Percentiles rank a stretch among this genome's conserved stretches.
phyloP scores from a whole-genome alignment of 805 yeast species.

The Sungouiella thailandica region DNA sequence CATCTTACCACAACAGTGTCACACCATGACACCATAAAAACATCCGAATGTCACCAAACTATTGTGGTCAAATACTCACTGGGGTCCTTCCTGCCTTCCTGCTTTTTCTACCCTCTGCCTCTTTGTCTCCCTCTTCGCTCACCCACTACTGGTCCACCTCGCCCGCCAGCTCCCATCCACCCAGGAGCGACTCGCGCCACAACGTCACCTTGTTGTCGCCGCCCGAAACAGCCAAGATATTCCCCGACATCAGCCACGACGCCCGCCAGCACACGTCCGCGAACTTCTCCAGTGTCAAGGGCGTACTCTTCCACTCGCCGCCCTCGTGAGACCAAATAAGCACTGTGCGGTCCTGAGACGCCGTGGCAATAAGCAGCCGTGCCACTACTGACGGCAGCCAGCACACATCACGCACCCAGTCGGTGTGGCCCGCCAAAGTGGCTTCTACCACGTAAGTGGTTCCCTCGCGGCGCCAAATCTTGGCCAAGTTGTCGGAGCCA shows the following conservation, averaged over 20 bases:
- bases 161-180: conserved; percentile 97
- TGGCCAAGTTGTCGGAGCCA: conserved; percentile 91
- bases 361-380: conserved; percentile 88
- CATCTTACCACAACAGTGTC: too few relatives aligned
- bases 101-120: neutral
- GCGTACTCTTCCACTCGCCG: conserved; percentile 76
- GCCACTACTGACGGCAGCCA: conserved; percentile 93
- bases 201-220: conserved; percentile 94
- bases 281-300: conserved; percentile 72
- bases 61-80: too few relatives aligned
- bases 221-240: conserved; percentile 89
- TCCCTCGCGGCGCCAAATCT: conserved; percentile 71
- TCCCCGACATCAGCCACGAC: conserved; percentile 95
- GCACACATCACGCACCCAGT: conserved; percentile 98
- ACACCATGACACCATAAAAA: too few relatives aligned
- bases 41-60: too few relatives aligned
- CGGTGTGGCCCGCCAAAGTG: conserved; percentile 82
- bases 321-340: conserved; percentile 88
- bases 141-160: conserved; percentile 72
- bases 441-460: conserved; percentile 68
- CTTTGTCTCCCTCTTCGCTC: neutral
- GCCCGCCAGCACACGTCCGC: conserved; percentile 99
- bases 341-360: conserved; percentile 94
- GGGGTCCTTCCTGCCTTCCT: too few relatives aligned
- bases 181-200: conserved; percentile 92